These are phyloP conservation scores for Rhodotorula glutinis DNA, from an alignment of 1,284 basidiomycete species.

Conservation along the genomic window DNA sequence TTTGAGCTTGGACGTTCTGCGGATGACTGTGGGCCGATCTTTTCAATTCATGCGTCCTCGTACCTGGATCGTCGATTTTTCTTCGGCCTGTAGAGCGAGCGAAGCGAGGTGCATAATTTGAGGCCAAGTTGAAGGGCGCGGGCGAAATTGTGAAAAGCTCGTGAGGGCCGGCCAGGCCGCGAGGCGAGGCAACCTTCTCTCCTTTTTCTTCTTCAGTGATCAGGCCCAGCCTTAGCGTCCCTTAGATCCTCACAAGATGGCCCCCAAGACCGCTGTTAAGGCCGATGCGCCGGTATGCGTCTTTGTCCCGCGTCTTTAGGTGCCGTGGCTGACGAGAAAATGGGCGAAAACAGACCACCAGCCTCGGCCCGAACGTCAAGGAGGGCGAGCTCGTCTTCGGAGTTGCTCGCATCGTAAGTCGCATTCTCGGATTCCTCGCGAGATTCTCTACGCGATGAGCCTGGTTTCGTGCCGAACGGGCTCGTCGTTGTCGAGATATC, in stretches of 20 bases:
- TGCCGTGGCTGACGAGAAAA: neutral
- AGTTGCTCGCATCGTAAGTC: slow-evolving; percentile 80
- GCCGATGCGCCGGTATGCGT: neutral
- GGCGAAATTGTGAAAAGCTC: too few species aligned
- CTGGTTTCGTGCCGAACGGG: too few species aligned
- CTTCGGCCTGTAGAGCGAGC: neutral
- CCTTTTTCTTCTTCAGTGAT: neutral
- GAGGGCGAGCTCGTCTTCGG: slow-evolving; percentile 81
- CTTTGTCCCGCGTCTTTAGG: neutral
- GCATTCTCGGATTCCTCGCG: neutral
- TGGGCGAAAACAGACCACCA: neutral
- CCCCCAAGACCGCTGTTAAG: neutral
- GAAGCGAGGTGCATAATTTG: neutral
- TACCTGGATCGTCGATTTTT: too few species aligned
- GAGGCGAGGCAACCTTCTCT: too few species aligned
- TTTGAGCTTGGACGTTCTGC: too few species aligned
- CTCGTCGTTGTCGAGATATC: neutral
- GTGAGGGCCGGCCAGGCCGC: too few species aligned
- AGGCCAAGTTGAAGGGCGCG: neutral
- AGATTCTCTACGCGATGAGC: neutral
- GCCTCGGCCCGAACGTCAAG: slow-evolving; percentile 87
- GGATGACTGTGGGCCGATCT: too few species aligned
- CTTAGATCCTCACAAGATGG: slow-evolving; percentile 4
- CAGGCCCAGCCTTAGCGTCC: slow-evolving; percentile 5
- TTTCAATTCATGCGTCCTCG: too few species aligned